Base-by-base conservation (phyloP, 2,329 filamentous ascomycete genomes). In the Phialophora macrospora region DNA sequence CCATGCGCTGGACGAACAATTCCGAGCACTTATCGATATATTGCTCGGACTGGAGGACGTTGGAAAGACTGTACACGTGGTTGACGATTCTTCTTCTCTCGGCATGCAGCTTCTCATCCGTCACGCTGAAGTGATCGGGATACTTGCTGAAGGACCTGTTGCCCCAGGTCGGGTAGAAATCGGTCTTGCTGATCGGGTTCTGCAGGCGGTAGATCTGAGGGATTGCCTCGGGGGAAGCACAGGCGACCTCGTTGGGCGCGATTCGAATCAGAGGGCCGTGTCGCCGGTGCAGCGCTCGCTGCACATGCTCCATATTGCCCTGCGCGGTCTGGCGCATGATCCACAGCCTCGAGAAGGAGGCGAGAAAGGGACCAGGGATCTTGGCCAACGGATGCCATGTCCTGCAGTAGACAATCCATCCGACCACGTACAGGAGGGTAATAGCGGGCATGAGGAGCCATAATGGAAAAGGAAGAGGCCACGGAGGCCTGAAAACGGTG, bases 251-350 rank as follows among this genome's bases (percentile, higher is more conserved):
- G 38, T 75, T 74, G 0, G 80, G 80, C 0, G 74, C 72, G 17
- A 79, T 75, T 0, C 80, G 75, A 22, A 82, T 77, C 2, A 80
- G 71, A 3, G 62, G 57, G 6, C 70, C 70, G 41, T 70, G 62
- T 24, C 55, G 17, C 49, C 51, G 32, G 44, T 72, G 70, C 51
- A 72, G 62, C 12, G 56, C 65, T 28, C 69, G 60, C 38, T 75
- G 73, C 17, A 63, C 71, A 12, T 71, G 61, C 55, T 73, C 68
- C 30, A 73, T 69, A 52, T 73, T 66, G 1, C 73, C 73, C 4
- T 63, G 62, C 44, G 63, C 52, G 14, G 71, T 69, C 34, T 72
- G 67, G 26, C 70, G 60, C 62, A 74, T 69, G 20, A 71, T 69
- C 73, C 74, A 75, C 11, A 69, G 22, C 41, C 73, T 63, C 20